Evolutionary conservation across 345 rosid genomes (phyloP).

Genomic region (thale cress (Arabidopsis thaliana)): TAIR10.1 NC_003070.9:1404501-1405000

Average conservation of each 20-base stretch:
- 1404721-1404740: constrained; percentile 79
- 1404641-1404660: constrained; percentile 97
- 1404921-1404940: not conserved
- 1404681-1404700: constrained; percentile 89
- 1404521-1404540: constrained; percentile 7
- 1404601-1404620: constrained; percentile 66
- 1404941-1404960: constrained; percentile 14
- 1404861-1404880: constrained; percentile 17
- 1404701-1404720: constrained; percentile 89
- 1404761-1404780: constrained; percentile 25
- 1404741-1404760: constrained; percentile 73
- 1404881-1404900: constrained; percentile 1
- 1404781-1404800: constrained; percentile 6
- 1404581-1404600: constrained; percentile 8
- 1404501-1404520: not conserved
- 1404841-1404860: constrained; percentile 4
- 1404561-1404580: constrained; percentile 1
- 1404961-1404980: constrained; percentile 9
- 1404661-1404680: constrained; percentile 83
- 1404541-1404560: constrained; percentile 4
- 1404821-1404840: not conserved
- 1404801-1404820: not conserved
- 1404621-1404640: constrained; percentile 87
- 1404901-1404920: not conserved
- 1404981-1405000: constrained; percentile 11